Base-by-base conservation (phyloP, 2,329 filamentous ascomycete genomes). In the Alternaria novae-zelandiae region DNA sequence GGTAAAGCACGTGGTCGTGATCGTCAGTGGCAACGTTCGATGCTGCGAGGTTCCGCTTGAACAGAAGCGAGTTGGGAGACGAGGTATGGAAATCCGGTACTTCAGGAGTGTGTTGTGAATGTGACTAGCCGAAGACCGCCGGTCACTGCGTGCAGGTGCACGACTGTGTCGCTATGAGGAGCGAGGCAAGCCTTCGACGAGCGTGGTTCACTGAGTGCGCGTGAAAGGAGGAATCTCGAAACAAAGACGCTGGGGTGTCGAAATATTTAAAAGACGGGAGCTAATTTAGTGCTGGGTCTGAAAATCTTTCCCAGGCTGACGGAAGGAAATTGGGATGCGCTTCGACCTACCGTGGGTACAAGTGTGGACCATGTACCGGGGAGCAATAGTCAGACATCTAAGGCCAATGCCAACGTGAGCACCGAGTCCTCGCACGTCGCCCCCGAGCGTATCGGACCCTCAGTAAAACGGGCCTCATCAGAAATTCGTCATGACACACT, bases 241-340 rank as follows among this genome's bases (percentile, higher is more conserved):
- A 64, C 61, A 68, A 68, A 67, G 61, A 53, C 50, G 32, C 61
- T 57, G 66, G 66, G 66, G 55, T 66, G 58, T 57, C 57, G 41
- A 64, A 62, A 63, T 71, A 73, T 74, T 70, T 70, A 70, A 73
- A 57, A 63, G 54, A 65, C 73, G 74, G 75, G 73, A 77, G 69
- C 75, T 77, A 77, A 74, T 73, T 66, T 75, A 74, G 73, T 70
- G 61, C 59, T 70, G 63, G 65, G 61, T 64, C 65, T 68, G 66
- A 70, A 74, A 74, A 71, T 64, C 66, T 71, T 72, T 72, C 63
- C 65, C 65, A 69, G 68, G 65, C 66, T 60, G 56, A 66, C 67
- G 68, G 66, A 69, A 70, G 63, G 65, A 70, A 71, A 75, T 70
- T 64, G 65, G 56, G 62, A 59, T 61, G 58, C 58, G 57, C 61